phyloP scores from a whole-genome alignment of 129 eudicot species.

The Artemisia tridentata region DNA sequence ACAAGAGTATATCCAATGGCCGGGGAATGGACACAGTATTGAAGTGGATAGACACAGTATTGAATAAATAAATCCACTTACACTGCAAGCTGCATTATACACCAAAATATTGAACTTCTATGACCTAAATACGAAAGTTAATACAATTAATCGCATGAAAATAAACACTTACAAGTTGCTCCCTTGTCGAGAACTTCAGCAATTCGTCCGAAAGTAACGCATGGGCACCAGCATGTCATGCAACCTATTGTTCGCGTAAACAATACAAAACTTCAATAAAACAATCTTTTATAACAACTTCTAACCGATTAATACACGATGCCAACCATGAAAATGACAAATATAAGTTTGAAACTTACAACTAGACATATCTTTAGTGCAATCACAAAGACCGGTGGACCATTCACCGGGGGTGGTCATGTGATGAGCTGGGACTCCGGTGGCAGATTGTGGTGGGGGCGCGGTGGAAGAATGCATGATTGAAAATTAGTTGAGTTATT shows the following conservation, averaged over 20 bases:
- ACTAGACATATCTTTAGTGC: conserved; percentile 39
- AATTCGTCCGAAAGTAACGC: conserved; percentile 55
- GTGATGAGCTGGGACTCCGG: conserved; percentile 22
- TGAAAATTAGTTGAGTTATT: not conserved
- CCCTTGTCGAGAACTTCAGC: conserved; percentile 64
- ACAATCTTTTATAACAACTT: not conserved
- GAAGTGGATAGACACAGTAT: conserved; percentile 26
- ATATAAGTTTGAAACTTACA: conserved; percentile 36
- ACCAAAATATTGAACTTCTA: not conserved
- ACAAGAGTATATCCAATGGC: conserved; percentile 42
- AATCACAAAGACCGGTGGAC: conserved; percentile 51
- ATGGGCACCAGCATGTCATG: conserved; percentile 64
- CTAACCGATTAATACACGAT: not conserved
- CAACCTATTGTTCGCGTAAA: conserved; percentile 37
- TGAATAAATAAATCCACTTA: conserved; percentile 42
- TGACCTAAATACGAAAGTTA: not conserved
- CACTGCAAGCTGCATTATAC: conserved; percentile 46
- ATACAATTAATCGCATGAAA: not conserved
- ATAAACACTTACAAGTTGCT: conserved; percentile 44
- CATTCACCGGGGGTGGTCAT: conserved; percentile 21
- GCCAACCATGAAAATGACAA: no score
- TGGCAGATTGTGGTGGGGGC: conserved; percentile 12
- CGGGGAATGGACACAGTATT: no score
- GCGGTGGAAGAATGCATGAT: conserved; percentile 7
- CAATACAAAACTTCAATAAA: not conserved